Base-by-base conservation (phyloP, 78 protist genomes). In the Pelomyxa schiedti region DNA sequence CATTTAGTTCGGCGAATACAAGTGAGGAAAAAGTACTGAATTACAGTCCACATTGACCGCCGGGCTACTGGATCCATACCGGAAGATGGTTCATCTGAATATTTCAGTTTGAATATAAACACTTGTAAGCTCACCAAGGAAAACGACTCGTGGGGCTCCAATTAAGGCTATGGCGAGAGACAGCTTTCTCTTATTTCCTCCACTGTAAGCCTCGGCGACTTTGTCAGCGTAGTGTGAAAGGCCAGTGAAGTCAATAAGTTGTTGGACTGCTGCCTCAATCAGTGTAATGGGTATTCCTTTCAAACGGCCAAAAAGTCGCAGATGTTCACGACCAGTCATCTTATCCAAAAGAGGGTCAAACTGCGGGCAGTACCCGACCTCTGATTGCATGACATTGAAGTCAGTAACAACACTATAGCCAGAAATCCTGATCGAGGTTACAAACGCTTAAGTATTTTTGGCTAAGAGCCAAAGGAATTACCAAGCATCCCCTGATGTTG, bases 401-500 rank as follows among this genome's bases (percentile, higher is more conserved):
- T n/a, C n/a, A n/a, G n/a, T n/a, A n/a, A n/a, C n/a, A n/a, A n/a
- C n/a, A n/a, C n/a, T n/a, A n/a, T n/a, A n/a, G n/a, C n/a, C n/a
- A n/a, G n/a, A n/a, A n/a, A n/a, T n/a, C n/a, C n/a, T n/a, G n/a
- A n/a, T n/a, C n/a, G n/a, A n/a, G n/a, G n/a, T n/a, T n/a, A n/a
- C n/a, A n/a, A n/a, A n/a, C n/a, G n/a, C n/a, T n/a, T n/a, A n/a
- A n/a, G n/a, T n/a, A n/a, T n/a, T n/a, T n/a, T n/a, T n/a, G n/a
- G n/a, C n/a, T n/a, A n/a, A n/a, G n/a, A n/a, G n/a, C n/a, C n/a
- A n/a, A n/a, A n/a, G n/a, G n/a, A n/a, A n/a, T n/a, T n/a, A n/a
- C n/a, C n/a, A n/a, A n/a, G n/a, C 92, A 9, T 1, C 38, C 22
- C 98, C 98, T 3, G 70, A 4, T 0, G 94, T 71, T 0, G 97